A percentile compares a stretch with the other conserved stretches of the same genome.
Conservation (phyloP, 192 early-diverging fungal genomes). For the Neocallimastix lanati region DNA sequence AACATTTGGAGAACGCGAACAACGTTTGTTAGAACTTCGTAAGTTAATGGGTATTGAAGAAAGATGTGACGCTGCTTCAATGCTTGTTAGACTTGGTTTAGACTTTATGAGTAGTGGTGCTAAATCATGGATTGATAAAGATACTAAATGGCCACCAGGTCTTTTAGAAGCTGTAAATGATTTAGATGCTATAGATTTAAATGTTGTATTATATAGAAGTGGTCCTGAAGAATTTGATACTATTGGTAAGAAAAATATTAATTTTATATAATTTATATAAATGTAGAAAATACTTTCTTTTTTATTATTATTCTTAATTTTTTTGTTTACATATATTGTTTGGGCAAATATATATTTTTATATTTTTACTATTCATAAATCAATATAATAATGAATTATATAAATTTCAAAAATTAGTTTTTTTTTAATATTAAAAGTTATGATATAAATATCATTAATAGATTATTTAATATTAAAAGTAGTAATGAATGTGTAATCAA, state of each 20-base stretch:
- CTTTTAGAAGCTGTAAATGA: constrained; percentile 36
- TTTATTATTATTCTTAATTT: neutral
- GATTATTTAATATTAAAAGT: no score
- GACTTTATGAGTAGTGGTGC: constrained; percentile 17
- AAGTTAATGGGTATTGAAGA: neutral
- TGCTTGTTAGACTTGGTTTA: constrained; percentile 24
- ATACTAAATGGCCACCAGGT: constrained; percentile 18
- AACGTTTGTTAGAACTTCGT: constrained; percentile 9
- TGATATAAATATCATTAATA: no score
- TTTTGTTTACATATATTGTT: no score
- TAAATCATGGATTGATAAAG: constrained; percentile 11
- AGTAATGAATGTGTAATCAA: no score
- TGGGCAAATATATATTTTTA: no score
- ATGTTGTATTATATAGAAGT: constrained; percentile 69
- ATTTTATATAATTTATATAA: no score
- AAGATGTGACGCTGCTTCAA: neutral
- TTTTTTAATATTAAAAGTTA: no score
- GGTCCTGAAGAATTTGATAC: constrained; percentile 76
- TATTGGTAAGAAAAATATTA: constrained; percentile 15
- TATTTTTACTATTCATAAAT: no score
- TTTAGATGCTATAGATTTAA: constrained; percentile 54
- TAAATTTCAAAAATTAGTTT: no score
- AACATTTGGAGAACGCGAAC: constrained; percentile 11
- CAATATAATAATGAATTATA: no score
- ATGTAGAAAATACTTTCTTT: constrained; percentile 3